Percentiles rank a stretch among this genome's conserved stretches.
Conservation (phyloP, 371 early-diverging fungal species). For the Nematocida parisii region DNA sequence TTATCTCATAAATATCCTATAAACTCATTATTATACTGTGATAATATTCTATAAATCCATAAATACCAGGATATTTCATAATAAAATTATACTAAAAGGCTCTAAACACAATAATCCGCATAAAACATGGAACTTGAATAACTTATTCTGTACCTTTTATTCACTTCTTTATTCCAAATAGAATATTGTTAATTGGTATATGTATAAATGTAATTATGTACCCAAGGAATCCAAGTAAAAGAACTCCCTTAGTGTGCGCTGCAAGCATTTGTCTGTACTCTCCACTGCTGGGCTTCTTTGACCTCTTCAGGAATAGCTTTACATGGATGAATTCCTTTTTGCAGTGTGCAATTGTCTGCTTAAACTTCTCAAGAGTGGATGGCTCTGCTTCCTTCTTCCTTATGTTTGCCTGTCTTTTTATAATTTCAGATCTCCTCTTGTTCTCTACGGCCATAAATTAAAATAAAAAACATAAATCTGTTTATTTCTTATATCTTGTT, state of each 20-base stretch:
- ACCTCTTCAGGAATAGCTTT: constrained; percentile 61
- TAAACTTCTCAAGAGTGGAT: neutral
- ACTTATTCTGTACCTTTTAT: neutral
- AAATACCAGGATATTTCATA: neutral
- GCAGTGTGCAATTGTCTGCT: neutral
- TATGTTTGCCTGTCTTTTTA: constrained; percentile 9
- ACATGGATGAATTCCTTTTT: constrained; percentile 46
- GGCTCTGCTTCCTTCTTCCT: neutral
- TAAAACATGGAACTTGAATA: neutral
- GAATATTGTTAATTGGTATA: constrained; percentile 70
- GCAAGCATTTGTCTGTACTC: constrained; percentile 59
- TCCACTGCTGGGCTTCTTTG: constrained; percentile 58
- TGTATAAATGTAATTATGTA: constrained; percentile 69
- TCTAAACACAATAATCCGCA: neutral
- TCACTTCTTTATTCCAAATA: constrained; percentile 60
- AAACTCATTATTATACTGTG: too few species aligned
- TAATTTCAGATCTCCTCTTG: constrained; percentile 49
- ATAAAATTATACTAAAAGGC: neutral
- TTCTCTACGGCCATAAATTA: constrained; percentile 43
- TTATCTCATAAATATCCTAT: too few species aligned
- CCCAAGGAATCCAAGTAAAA: constrained; percentile 66
- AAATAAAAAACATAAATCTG: constrained; percentile 6
- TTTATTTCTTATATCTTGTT: constrained; percentile 45
- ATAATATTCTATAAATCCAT: too few species aligned
- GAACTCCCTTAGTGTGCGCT: constrained; percentile 62